Evolutionary conservation across 768 basidiomycete species (phyloP), one percentile per base, ranked within the genome.

Genomic region (Boletus subparvulus): DNA sequence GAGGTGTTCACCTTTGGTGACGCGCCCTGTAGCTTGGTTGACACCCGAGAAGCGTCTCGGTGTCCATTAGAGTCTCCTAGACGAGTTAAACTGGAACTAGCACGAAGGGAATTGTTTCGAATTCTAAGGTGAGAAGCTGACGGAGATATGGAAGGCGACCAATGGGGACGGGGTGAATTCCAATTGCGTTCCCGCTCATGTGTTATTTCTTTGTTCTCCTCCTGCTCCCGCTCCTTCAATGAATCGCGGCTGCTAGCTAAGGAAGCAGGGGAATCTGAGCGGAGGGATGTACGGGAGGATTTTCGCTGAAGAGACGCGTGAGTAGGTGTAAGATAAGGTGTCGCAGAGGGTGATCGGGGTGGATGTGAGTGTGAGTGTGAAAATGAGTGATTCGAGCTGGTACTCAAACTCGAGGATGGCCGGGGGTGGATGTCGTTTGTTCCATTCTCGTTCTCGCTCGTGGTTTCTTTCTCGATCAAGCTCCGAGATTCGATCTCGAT

Each of bases 111-210:
- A 35, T 51, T 52, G 35, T 36, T 58, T 30, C 54, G 54, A 46
- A 7, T 16, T 39, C 44, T 57, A 19, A 41, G 45, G 30, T 47
- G 54, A 48, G 62, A 52, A 36, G 54, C 1, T 13, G 65, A 46
- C 13, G 70, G 59, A 8, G 68, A 63, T 52, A 59, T 65, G 28
- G 67, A 52, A 21, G 62, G 60, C 19, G 71, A 66, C 85, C 85
- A 86, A 49, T 75, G 78, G 8, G 83, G 85, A 37, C 77, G 80
- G n/a, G 82, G 83, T 9, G 85, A 80, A 67, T 86, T 84, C 87
- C 86, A 88, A 62, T 88, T 88, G 47, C 83, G 76, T 69, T 88
- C 86, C 47, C 85, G 78, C 61, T 80, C 78, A 39, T 82, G 79
- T n/a, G 63, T 56, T 5, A 71, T 54, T 60, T 77, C 80, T n/a